phyloP scores from a whole-genome alignment of 2,329 filamentous ascomycete genomes.

The Apiospora kogelbergensis region DNA sequence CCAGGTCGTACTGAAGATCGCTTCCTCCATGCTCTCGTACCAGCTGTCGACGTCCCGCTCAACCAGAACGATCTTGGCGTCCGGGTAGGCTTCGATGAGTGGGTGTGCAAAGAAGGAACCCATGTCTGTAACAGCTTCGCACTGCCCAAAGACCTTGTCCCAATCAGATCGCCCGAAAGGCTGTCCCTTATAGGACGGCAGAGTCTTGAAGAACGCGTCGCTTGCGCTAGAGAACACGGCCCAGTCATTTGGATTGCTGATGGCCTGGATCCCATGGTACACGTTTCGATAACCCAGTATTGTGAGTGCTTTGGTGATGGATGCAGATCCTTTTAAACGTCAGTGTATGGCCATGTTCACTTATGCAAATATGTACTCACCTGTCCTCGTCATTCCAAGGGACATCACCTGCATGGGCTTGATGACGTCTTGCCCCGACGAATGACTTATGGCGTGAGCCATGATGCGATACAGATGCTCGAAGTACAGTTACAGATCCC shows the following conservation, averaged over 20 bases:
- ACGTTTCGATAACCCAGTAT: background rate
- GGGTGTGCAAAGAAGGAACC: background rate
- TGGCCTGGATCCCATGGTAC: background rate
- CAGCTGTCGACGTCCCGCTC: background rate
- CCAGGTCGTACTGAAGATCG: conserved; percentile 1
- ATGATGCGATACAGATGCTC: background rate
- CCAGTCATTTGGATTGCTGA: background rate
- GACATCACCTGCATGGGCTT: background rate
- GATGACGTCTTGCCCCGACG: background rate
- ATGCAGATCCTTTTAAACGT: background rate
- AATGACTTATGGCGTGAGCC: background rate
- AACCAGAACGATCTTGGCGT: conserved; percentile 5
- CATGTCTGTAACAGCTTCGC: background rate
- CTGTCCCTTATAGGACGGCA: background rate
- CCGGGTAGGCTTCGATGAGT: conserved; percentile 5
- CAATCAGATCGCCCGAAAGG: background rate
- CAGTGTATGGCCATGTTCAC: background rate
- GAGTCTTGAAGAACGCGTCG: background rate
- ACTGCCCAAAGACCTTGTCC: conserved; percentile 5
- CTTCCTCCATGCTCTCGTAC: background rate
- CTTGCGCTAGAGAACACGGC: background rate
- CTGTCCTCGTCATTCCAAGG: background rate
- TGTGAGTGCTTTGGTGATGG: background rate
- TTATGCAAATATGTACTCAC: background rate
- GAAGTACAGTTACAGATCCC: too few relatives aligned